Percentiles rank a stretch among this genome's conserved stretches.
Conservation (phyloP, 2,329 filamentous ascomycete genomes). For the Chaetothyriales sp. region DNA sequence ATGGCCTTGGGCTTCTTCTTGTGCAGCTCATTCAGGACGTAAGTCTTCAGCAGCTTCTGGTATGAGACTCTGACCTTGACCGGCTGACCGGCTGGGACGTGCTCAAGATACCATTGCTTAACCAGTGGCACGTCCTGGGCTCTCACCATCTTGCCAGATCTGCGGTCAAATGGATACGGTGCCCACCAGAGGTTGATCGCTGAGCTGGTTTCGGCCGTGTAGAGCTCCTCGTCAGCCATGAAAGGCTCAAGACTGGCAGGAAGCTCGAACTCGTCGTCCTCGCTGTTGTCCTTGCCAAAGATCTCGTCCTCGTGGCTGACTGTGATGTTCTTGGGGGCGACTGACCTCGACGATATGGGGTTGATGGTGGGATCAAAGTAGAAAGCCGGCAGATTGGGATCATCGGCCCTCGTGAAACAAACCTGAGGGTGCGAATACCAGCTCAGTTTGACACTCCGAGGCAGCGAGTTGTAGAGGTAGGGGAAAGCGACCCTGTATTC, state of each 20-base stretch:
- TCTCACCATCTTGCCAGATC: constrained; percentile 89
- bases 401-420: constrained; percentile 78
- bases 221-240: constrained; percentile 74
- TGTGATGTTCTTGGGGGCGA: constrained; percentile 87
- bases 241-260: constrained; percentile 74
- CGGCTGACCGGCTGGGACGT: constrained; percentile 77
- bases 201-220: constrained; percentile 75
- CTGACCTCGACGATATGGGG: constrained; percentile 86
- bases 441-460: constrained; percentile 79
- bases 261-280: constrained; percentile 76
- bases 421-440: constrained; percentile 92
- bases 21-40: constrained; percentile 89
- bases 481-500: constrained; percentile 93
- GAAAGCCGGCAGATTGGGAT: constrained; percentile 81
- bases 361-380: constrained; percentile 98
- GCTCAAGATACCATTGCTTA: constrained; percentile 97
- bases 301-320: constrained; percentile 87
- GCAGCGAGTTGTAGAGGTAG: constrained; percentile 90
- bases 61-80: constrained; percentile 98
- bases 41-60: constrained; percentile 93
- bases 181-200: constrained; percentile 98
- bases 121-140: constrained; percentile 93
- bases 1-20: constrained; percentile 91
- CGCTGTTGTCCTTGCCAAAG: constrained; percentile 67
- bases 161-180: constrained; percentile 84